phyloP scores from a whole-genome alignment of 2,329 filamentous ascomycete genomes.

The Mycocentrospora acerina region DNA sequence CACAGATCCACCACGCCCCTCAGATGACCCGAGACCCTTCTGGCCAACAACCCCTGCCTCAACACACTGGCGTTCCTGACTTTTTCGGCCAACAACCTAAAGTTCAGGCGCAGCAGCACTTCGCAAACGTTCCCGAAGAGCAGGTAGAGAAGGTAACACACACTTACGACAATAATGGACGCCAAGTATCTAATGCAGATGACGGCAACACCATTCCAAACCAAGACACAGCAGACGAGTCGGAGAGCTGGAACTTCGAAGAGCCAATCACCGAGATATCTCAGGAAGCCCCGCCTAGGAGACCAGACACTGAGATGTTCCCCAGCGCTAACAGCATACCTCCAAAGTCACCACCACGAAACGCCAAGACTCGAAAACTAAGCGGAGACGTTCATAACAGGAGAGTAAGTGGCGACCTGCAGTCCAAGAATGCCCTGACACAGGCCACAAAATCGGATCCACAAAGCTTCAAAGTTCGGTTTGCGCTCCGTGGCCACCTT shows the following conservation, averaged over 20 bases:
- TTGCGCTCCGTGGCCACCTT: constrained; percentile 86
- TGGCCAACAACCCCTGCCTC: constrained; percentile 43
- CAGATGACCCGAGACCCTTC: constrained; percentile 49
- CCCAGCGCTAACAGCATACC: constrained; percentile 75
- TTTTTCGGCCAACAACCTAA: constrained; percentile 42
- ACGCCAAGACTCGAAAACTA: constrained; percentile 69
- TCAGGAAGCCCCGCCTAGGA: constrained; percentile 55
- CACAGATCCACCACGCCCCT: constrained; percentile 43
- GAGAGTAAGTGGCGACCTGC: constrained; percentile 63
- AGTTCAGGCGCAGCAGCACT: constrained; percentile 40
- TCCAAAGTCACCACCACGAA: constrained; percentile 75
- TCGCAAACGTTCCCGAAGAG: constrained; percentile 52
- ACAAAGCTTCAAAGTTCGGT: constrained; percentile 86
- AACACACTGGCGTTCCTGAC: constrained; percentile 31
- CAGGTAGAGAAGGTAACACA: constrained; percentile 60
- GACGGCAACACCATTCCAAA: constrained; percentile 34
- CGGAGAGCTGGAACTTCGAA: constrained; percentile 91
- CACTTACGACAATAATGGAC: constrained; percentile 59
- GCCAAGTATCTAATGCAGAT: constrained; percentile 51
- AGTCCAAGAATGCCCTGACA: constrained; percentile 55
- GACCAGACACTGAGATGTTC: constrained; percentile 86
- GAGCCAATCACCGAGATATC: constrained; percentile 66
- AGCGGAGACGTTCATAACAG: constrained; percentile 62
- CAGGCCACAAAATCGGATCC: constrained; percentile 61
- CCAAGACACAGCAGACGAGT: constrained; percentile 52